Evolutionary conservation across 2,329 filamentous ascomycete species (phyloP).

Genomic region (Monosporascus sp.): DNA sequence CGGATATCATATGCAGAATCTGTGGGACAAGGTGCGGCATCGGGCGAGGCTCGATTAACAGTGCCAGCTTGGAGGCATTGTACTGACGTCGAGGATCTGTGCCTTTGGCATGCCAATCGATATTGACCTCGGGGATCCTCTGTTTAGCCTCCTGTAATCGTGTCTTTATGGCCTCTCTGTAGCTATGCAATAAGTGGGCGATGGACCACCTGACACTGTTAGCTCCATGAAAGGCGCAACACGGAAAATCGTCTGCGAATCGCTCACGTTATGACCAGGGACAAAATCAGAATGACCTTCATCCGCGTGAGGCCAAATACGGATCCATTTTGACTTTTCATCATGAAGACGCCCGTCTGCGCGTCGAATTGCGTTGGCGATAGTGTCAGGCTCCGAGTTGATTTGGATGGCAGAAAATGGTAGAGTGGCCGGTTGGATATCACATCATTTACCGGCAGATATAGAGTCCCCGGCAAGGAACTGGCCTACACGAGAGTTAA

Average conservation of each 20-base stretch:
- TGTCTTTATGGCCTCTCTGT: constrained; percentile 37
- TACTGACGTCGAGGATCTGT: constrained; percentile 30
- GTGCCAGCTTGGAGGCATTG: constrained; percentile 46
- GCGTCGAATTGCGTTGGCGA: not conserved
- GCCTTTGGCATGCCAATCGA: constrained; percentile 31
- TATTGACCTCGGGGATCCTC: constrained; percentile 31
- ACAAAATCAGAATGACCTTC: constrained; percentile 30
- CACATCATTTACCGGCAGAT: not conserved
- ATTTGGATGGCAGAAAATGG: not conserved
- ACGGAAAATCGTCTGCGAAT: not conserved
- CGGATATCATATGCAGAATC: constrained; percentile 47
- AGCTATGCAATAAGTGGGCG: constrained; percentile 38
- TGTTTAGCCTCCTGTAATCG: constrained; percentile 35
- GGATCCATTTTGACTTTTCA: not conserved
- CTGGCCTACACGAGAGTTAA: not conserved
- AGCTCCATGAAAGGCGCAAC: not conserved
- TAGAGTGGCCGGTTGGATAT: not conserved
- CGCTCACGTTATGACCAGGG: constrained; percentile 35
- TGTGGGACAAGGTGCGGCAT: constrained; percentile 45
- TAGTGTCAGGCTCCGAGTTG: not conserved
- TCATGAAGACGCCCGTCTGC: not conserved
- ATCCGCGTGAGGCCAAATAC: constrained; percentile 29
- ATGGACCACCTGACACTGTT: constrained; percentile 41
- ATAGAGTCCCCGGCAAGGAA: not conserved
- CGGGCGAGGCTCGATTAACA: constrained; percentile 46